Evolutionary conservation across 345 rosid genomes (phyloP).

Genomic region (Fremontodendron californicum): DNA sequence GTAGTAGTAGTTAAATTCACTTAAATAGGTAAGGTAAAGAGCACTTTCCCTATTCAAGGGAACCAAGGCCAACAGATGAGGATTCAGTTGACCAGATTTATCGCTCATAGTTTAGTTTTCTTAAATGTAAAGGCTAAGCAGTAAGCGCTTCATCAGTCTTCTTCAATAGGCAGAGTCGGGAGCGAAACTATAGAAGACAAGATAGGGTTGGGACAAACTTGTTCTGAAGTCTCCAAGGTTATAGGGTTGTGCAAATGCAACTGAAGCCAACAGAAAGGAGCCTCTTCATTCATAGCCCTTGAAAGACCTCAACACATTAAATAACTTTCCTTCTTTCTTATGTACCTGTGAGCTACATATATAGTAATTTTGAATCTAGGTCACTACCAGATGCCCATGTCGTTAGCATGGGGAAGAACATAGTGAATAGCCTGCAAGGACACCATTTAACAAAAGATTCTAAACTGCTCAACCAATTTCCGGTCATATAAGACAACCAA

Average conservation of each 20-base stretch:
- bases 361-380: not conserved
- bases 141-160: not conserved
- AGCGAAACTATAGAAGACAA: too few relatives aligned
- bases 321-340: not conserved
- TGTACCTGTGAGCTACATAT: not conserved
- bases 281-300: not conserved
- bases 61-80: not conserved
- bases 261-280: not conserved
- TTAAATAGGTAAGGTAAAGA: not conserved
- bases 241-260: too few relatives aligned
- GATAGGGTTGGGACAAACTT: not conserved
- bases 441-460: not conserved
- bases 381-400: not conserved
- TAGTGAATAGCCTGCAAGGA: conserved; percentile 3
- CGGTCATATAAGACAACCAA: not conserved
- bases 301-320: not conserved
- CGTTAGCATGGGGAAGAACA: not conserved
- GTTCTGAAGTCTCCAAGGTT: too few relatives aligned
- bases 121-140: not conserved
- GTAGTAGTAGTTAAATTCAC: not conserved
- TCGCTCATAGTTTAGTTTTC: not conserved
- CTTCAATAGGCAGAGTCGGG: too few relatives aligned
- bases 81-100: not conserved
- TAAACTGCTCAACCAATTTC: too few relatives aligned
- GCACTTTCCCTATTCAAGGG: not conserved